Conservation (phyloP, 2,329 filamentous ascomycete species). For the Ceratocystis eucalypticola region DNA sequence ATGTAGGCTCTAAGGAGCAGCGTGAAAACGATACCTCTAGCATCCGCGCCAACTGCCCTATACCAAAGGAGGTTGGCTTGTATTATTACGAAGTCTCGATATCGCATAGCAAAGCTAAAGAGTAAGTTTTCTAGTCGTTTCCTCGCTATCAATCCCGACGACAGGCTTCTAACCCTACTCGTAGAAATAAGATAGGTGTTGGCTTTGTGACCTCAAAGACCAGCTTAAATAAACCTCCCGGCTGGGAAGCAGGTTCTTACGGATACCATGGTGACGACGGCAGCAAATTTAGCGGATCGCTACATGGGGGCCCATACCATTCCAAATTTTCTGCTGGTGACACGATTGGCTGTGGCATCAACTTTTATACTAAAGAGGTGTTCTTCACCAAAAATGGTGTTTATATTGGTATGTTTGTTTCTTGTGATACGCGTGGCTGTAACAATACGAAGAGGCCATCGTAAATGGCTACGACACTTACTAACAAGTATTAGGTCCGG, state of each 20-base stretch:
- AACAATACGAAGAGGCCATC: too few species aligned
- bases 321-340: slow-evolving; percentile 43
- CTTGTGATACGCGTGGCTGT: too few species aligned
- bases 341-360: slow-evolving; percentile 51
- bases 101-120: slow-evolving; percentile 37
- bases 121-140: slow-evolving; percentile 31
- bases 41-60: slow-evolving; percentile 69
- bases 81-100: slow-evolving; percentile 77
- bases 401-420: slow-evolving; percentile 35
- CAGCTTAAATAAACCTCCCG: slow-evolving; percentile 40
- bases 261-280: slow-evolving; percentile 59
- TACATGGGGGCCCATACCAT: slow-evolving; percentile 43
- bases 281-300: slow-evolving; percentile 43
- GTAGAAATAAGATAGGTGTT: slow-evolving; percentile 38
- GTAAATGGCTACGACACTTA: slow-evolving; percentile 19
- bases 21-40: slow-evolving; percentile 60
- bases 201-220: slow-evolving; percentile 3
- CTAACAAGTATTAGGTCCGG: slow-evolving; percentile 40
- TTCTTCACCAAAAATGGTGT: slow-evolving; percentile 57
- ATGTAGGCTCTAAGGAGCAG: slow-evolving; percentile 32
- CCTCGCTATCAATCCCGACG: neutral
- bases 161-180: neutral
- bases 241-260: slow-evolving; percentile 56
- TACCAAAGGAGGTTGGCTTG: slow-evolving; percentile 80
- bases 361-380: slow-evolving; percentile 49